phyloP scores from a whole-genome alignment of 345 rosid species.

The Angophora floribunda region DNA sequence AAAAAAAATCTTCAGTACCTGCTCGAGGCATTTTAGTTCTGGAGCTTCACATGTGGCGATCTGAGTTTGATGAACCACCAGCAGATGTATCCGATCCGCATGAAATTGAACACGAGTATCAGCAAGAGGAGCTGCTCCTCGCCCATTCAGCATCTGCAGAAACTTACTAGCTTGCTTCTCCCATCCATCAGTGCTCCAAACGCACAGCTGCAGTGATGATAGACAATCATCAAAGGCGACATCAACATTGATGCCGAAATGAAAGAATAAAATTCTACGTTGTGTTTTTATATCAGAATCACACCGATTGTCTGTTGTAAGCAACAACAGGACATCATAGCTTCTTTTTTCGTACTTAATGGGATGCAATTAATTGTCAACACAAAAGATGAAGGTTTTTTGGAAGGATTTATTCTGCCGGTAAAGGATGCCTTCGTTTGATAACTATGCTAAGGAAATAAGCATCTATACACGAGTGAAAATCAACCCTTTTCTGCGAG shows the following conservation, averaged over 20 bases:
- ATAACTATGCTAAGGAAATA: rapidly evolving
- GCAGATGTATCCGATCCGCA: conserved; percentile 49
- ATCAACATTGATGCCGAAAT: not conserved
- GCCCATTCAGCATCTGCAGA: conserved; percentile 46
- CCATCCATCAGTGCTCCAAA: conserved; percentile 85
- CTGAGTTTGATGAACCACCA: conserved; percentile 75
- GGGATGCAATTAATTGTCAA: not conserved
- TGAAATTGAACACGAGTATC: conserved; percentile 83
- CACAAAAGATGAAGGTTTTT: too few relatives aligned
- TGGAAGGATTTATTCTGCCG: not conserved
- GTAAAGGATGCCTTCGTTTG: rapidly evolving
- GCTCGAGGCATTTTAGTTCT: conserved; percentile 57
- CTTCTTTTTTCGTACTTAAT: rapidly evolving
- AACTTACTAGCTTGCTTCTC: conserved; percentile 56
- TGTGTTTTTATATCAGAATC: not conserved
- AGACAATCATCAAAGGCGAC: not conserved
- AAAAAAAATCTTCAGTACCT: conserved; percentile 20
- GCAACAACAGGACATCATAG: not conserved
- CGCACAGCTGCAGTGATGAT: conserved; percentile 43
- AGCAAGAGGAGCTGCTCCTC: conserved; percentile 34
- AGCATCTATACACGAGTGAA: not conserved
- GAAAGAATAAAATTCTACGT: not conserved
- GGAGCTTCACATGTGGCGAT: conserved; percentile 71
- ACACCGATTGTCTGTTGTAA: rapidly evolving
- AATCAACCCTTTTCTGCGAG: not conserved